Conservation (phyloP, 2,329 filamentous ascomycete species). For the Arachnopeziza araneosa region DNA sequence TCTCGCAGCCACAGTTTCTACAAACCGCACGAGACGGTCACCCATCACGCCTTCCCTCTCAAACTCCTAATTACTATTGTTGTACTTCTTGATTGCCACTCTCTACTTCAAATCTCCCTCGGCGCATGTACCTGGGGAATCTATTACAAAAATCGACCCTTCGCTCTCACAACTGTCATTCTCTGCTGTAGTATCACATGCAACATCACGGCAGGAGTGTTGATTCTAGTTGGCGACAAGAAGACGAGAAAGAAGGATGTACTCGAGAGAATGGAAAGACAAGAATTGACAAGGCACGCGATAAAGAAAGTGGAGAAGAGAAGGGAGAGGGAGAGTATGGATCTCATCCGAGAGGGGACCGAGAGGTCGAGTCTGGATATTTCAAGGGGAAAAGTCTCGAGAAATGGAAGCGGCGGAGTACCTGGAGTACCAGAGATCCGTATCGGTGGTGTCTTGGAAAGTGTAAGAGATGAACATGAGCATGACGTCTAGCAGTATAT, state of each 20-base stretch:
- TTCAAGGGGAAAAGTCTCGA: not conserved
- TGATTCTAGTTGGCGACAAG: constrained; percentile 72
- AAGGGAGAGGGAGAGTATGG: constrained; percentile 16
- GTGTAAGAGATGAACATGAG: not conserved
- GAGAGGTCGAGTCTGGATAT: not conserved
- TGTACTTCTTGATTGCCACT: constrained; percentile 74
- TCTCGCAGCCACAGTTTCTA: constrained; percentile 83
- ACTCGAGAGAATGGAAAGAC: constrained; percentile 67
- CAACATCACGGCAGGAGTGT: constrained; percentile 69
- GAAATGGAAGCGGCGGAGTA: not conserved
- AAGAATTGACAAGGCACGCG: constrained; percentile 65
- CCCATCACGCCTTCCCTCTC: constrained; percentile 74
- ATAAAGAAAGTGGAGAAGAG: constrained; percentile 40
- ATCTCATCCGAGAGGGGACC: not conserved
- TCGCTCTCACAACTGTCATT: constrained; percentile 73
- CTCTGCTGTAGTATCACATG: constrained; percentile 72
- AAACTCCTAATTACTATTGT: constrained; percentile 70
- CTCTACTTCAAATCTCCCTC: constrained; percentile 72
- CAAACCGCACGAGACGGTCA: constrained; percentile 80
- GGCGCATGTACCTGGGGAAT: constrained; percentile 77
- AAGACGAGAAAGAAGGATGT: constrained; percentile 82
- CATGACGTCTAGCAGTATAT: not conserved
- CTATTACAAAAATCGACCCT: constrained; percentile 60
- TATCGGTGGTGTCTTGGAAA: not conserved
- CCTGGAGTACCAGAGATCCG: not conserved